These are phyloP conservation scores for Pseudocercospora macadamiae DNA, from an alignment of 2,329 filamentous ascomycete species.

Conservation along the genomic window DNA sequence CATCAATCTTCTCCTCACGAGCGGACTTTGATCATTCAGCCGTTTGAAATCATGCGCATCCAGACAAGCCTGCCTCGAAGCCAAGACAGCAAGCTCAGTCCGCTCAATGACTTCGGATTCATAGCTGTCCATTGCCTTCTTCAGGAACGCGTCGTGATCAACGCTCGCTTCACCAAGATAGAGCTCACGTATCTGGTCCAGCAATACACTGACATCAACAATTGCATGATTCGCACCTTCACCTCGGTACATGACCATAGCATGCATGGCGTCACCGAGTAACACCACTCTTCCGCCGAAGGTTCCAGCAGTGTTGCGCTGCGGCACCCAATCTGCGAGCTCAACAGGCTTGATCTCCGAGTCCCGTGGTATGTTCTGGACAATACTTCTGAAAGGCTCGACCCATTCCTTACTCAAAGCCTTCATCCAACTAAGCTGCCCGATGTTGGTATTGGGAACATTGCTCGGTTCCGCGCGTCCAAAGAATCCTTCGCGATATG, in stretches of 20 bases:
- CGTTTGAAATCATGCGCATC: slow-evolving; percentile 27
- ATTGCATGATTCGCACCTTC: slow-evolving; percentile 30
- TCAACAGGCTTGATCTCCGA: slow-evolving; percentile 22
- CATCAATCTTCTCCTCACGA: slow-evolving; percentile 23
- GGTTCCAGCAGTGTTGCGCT: background rate
- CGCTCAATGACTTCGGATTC: slow-evolving; percentile 24
- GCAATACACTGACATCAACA: slow-evolving; percentile 20
- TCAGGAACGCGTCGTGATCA: slow-evolving; percentile 6
- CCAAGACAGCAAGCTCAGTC: slow-evolving; percentile 24
- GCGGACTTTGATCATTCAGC: slow-evolving; percentile 22
- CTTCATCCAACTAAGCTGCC: slow-evolving; percentile 23
- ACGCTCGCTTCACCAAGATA: background rate
- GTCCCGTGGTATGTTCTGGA: slow-evolving; percentile 21
- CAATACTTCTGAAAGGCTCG: slow-evolving; percentile 23
- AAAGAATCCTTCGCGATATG: slow-evolving; percentile 30
- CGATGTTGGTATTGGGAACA: slow-evolving; percentile 44
- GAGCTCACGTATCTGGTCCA: slow-evolving; percentile 18
- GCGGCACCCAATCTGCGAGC: slow-evolving; percentile 22
- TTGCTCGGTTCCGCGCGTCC: slow-evolving; percentile 34
- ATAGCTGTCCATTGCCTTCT: slow-evolving; percentile 16
- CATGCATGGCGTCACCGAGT: slow-evolving; percentile 46
- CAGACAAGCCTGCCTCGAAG: slow-evolving; percentile 28
- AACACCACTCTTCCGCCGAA: slow-evolving; percentile 40
- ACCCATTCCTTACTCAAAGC: slow-evolving; percentile 19
- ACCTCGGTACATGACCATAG: slow-evolving; percentile 39